Base-by-base conservation (phyloP, 495 filamentous ascomycete species). In the Evernia prunastri region DNA sequence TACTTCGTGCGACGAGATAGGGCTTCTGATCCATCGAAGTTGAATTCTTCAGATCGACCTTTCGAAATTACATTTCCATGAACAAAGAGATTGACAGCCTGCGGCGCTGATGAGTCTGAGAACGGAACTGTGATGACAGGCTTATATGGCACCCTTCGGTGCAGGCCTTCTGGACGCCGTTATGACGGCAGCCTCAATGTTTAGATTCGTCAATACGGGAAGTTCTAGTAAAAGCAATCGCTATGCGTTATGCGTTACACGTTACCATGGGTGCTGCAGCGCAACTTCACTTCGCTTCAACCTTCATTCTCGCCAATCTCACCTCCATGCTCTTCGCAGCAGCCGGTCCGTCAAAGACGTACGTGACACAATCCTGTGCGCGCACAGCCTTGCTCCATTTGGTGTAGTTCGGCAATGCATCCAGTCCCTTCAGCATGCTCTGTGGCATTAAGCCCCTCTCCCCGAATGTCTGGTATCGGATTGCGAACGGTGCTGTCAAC, bases 371-470 rank as follows among this genome's bases (percentile, higher is more conserved):
- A 10, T 62, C 53, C 17, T 66, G 25, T 15, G 15, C 59, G 17
- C 31, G 47, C 27, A 66, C 29, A 27, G 67, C 67, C 20, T 66
- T 63, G 53, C 59, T 66, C 67, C 67, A 68, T 56, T 60, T 61
- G 29, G 35, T 63, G 42, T 53, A 66, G 23, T 58, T 68, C 13
- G 67, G 63, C 51, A 68, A 36, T 5, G 63, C 67, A n/a, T 61
- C 45, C 27, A 66, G 20, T 23, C 20, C 43, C 54, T 68, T 63
- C 11, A 58, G 37, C 49, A 68, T 36, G 39, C 43, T 66, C 54
- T 42, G 56, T 5, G 67, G 63, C 42, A 68, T 20, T 42, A 68
- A 27, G 10, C 43, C 63, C n/a, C 29, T 15, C 11, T 68, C 63
- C 7, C n/a, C 35, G 2, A 23, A 63, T 13, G 53, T 23, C 20